Conservation (phyloP, 257 asterid genomes). For the Solanum peruvianum region DNA sequence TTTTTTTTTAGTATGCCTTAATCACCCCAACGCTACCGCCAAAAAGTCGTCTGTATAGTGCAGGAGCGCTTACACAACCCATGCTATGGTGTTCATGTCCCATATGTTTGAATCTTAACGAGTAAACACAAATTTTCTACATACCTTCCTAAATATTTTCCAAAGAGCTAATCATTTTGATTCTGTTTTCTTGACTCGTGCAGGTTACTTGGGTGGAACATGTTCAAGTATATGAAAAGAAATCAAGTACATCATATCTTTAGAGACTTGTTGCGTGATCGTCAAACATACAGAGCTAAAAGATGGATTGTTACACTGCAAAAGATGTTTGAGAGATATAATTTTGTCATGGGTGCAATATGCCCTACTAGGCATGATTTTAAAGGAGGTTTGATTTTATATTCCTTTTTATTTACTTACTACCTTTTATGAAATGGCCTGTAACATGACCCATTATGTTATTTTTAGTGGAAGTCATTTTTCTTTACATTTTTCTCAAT, state of each 20-base stretch:
- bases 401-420: not conserved
- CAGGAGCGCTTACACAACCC: no score
- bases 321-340: slow-evolving; percentile 50
- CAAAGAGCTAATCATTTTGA: not conserved
- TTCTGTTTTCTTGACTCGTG: not conserved
- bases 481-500: not conserved
- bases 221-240: slow-evolving; percentile 66
- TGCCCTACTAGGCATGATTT: slow-evolving; percentile 15
- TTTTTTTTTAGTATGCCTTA: no score
- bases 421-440: not conserved
- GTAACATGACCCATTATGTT: not conserved
- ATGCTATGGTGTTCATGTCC: not conserved
- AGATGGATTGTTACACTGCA: slow-evolving; percentile 53
- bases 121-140: not conserved
- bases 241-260: slow-evolving; percentile 34
- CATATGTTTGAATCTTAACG: not conserved
- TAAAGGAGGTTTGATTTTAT: slow-evolving; percentile 32
- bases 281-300: slow-evolving; percentile 62
- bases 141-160: not conserved
- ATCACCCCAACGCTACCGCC: no score
- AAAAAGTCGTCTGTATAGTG: no score
- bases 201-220: slow-evolving; percentile 82
- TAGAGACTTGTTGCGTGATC: slow-evolving; percentile 36
- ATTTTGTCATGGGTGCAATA: slow-evolving; percentile 25
- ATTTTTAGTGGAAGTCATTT: not conserved